These are phyloP conservation scores for Podospora comata DNA, from an alignment of 495 filamentous ascomycete genomes.

Conservation along the genomic window DNA sequence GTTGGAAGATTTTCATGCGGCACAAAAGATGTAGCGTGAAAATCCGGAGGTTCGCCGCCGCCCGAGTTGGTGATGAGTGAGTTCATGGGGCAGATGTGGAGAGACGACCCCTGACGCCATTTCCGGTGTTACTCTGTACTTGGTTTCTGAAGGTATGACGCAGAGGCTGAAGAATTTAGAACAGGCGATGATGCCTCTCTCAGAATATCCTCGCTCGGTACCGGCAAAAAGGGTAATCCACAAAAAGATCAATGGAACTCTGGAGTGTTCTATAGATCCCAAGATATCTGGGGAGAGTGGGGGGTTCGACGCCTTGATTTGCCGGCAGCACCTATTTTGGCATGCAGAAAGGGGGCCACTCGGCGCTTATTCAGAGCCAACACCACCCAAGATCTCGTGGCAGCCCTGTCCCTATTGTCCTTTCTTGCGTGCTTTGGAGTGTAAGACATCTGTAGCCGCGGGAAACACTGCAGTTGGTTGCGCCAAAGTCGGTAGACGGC, in stretches of 20 bases:
- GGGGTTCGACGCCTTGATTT: background rate
- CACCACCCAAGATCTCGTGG: constrained; percentile 16
- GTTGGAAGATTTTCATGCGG: background rate
- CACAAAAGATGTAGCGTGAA: constrained; percentile 4
- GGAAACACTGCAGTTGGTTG: constrained; percentile 2
- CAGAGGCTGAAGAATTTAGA: background rate
- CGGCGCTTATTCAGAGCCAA: constrained; percentile 20
- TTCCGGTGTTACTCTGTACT: background rate
- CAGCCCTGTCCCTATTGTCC: constrained; percentile 4
- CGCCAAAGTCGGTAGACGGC: background rate
- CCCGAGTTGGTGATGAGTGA: background rate
- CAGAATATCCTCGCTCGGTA: constrained; percentile 5
- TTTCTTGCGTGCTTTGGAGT: constrained; percentile 2
- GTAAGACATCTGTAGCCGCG: constrained; percentile 8
- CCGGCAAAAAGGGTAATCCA: constrained; percentile 6
- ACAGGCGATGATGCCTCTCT: background rate
- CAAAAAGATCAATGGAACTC: background rate
- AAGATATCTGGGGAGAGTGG: background rate
- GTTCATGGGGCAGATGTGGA: background rate
- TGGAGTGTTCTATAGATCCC: background rate
- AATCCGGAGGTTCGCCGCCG: background rate
- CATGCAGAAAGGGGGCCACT: constrained; percentile 8
- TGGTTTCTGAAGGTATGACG: constrained; percentile 2
- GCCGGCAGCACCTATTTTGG: constrained; percentile 14
- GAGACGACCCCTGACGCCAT: background rate